Base-by-base conservation (phyloP, 2,329 filamentous ascomycete genomes). In the Pseudopithomyces maydicus region DNA sequence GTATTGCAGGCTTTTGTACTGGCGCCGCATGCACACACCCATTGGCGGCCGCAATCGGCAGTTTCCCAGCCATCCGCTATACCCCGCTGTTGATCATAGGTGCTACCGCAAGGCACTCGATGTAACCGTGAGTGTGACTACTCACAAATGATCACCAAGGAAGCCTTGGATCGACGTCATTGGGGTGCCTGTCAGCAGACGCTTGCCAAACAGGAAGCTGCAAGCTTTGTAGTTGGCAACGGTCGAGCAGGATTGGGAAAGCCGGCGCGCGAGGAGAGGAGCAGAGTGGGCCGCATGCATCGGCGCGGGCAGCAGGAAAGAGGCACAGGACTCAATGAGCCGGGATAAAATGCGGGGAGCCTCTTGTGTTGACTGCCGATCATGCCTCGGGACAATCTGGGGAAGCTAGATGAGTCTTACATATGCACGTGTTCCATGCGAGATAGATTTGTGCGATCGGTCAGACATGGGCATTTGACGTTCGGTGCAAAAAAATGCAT, bases 1-100 rank as follows among this genome's bases (percentile, higher is more conserved):
- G 56, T 41, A 59, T 50, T 19, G 42, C 17, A 50, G 29, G 43
- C 39, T 53, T 60, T 55, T 60, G 59, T 56, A 56, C 29, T 14
- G 36, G 33, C 23, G 47, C 22, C n/a, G 51, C 54, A 53, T 20
- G 32, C 42, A 44, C 35, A 12, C 56, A 56, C 39, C 52, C 51
- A 56, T 12, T 43, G 45, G 50, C 56, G 52, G 56, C 56, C 54
- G 48, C 39, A 53, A 48, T 45, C 50, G 57, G 58, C 58, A 53
- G 56, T 61, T 62, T 56, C 60, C 52, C 53, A 58, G 36, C n/a
- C 48, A 51, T 65, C 56, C 45, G 44, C 58, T 58, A 43, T 69
- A 70, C 72, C 71, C 71, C 72, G 70, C 72, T 59, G 63, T 62
- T 64, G 64, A 68, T 65, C 62, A 52, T 59, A 63, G 62, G 56